phyloP scores from a whole-genome alignment of 2,329 filamentous ascomycete genomes.

The Hypoxylon rubiginosum region DNA sequence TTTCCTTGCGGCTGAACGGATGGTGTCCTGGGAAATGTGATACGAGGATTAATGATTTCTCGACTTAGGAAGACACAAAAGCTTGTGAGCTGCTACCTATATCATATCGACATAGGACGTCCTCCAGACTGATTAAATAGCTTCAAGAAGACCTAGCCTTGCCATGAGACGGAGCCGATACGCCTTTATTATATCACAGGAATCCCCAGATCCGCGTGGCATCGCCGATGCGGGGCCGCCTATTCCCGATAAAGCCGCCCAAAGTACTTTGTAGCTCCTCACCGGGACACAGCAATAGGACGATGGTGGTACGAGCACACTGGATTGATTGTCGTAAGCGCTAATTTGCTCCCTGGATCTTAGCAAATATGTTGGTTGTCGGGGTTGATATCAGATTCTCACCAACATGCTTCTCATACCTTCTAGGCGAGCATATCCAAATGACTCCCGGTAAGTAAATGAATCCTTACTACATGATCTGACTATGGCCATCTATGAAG shows the following conservation, averaged over 20 bases:
- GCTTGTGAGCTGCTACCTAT: neutral
- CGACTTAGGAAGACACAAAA: neutral
- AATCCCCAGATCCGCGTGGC: neutral
- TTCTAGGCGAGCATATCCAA: neutral
- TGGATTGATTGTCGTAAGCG: too few species aligned
- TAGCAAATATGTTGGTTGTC: too few species aligned
- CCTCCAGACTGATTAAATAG: constrained; percentile 18
- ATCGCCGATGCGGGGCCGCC: neutral
- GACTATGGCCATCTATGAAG: neutral
- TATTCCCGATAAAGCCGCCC: constrained; percentile 25
- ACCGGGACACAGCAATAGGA: neutral
- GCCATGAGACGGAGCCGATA: constrained; percentile 31
- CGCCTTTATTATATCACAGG: constrained; percentile 21
- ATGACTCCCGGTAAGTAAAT: neutral
- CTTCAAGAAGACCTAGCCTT: neutral
- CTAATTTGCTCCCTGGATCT: too few species aligned
- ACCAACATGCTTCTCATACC: neutral
- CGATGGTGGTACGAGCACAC: too few species aligned
- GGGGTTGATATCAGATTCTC: neutral
- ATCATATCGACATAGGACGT: neutral
- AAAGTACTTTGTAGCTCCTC: neutral
- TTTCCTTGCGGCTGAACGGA: neutral
- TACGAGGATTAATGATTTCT: too few species aligned
- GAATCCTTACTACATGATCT: neutral
- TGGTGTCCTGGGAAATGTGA: neutral